These are phyloP conservation scores for Rhodomyrtus tomentosa DNA, from an alignment of 345 rosid species.

Conservation along the genomic window DNA sequence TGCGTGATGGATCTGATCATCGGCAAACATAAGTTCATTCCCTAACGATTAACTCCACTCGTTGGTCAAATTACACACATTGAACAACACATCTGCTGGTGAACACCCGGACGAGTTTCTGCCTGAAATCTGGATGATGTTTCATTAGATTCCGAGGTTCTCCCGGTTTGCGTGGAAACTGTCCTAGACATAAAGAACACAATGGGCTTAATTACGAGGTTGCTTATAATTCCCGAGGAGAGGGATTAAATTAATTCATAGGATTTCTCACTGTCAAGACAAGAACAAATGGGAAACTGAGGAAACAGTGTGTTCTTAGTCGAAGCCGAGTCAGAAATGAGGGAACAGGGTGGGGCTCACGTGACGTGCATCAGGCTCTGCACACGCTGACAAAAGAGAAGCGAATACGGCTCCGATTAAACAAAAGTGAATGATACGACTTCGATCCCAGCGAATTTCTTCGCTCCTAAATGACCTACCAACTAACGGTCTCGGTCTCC, in stretches of 20 bases:
- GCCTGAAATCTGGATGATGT: background rate
- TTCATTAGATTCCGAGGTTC: background rate
- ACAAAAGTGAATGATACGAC: background rate
- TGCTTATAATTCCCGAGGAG: background rate
- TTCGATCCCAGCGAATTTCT: background rate
- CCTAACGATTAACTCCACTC: background rate
- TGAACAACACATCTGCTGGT: background rate
- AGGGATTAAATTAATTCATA: background rate
- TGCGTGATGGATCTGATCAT: too few species aligned
- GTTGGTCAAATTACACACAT: background rate
- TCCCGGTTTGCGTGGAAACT: background rate
- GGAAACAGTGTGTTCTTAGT: background rate
- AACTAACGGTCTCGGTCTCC: background rate
- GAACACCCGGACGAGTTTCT: background rate
- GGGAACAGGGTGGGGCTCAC: background rate
- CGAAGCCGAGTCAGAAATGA: background rate
- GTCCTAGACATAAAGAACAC: background rate
- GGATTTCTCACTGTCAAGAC: background rate
- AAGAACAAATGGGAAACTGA: background rate
- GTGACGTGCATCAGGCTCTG: background rate
- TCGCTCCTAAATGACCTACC: background rate
- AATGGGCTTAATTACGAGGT: too few species aligned
- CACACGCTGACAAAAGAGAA: background rate
- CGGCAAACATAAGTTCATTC: too few species aligned
- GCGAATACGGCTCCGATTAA: background rate